Percentiles rank a stretch among this genome's conserved stretches.
Conservation (phyloP, 2,329 filamentous ascomycete species). For the Talaromyces sp. region DNA sequence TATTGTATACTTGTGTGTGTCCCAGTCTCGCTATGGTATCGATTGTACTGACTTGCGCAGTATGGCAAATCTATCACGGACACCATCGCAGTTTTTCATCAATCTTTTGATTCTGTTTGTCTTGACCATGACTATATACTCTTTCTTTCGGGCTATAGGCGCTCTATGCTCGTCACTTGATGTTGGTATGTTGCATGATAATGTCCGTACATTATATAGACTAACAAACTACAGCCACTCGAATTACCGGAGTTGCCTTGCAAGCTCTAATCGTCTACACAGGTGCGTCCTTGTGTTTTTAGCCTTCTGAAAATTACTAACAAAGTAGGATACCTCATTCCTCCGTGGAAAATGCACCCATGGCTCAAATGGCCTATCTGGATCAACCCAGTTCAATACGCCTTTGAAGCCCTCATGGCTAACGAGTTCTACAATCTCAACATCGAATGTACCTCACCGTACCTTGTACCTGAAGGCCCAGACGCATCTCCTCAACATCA, state of each 20-base stretch:
- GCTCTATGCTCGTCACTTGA: conserved; percentile 51
- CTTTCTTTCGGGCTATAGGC: conserved; percentile 52
- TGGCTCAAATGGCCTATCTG: conserved; percentile 64
- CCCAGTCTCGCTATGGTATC: background rate
- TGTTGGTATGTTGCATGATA: conserved; percentile 35
- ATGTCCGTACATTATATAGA: background rate
- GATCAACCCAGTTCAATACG: conserved; percentile 67
- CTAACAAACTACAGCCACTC: conserved; percentile 35
- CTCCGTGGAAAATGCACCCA: conserved; percentile 59
- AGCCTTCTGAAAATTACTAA: background rate
- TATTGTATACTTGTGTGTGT: conserved; percentile 56
- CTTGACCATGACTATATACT: conserved; percentile 55
- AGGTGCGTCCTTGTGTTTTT: conserved; percentile 23
- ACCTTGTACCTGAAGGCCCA: conserved; percentile 55
- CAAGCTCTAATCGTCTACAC: conserved; percentile 59
- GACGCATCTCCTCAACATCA: conserved; percentile 51
- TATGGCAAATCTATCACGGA: conserved; percentile 56
- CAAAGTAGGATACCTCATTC: conserved; percentile 58
- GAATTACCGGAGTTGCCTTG: conserved; percentile 49
- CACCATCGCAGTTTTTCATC: conserved; percentile 62
- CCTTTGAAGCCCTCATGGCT: conserved; percentile 64
- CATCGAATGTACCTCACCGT: conserved; percentile 55
- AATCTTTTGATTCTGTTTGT: conserved; percentile 54
- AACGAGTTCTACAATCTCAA: conserved; percentile 66
- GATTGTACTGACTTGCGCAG: conserved; percentile 23